A percentile compares a stretch with the other conserved stretches of the same genome.
These are phyloP conservation scores for Vairimorpha apis DNA, from an alignment of 371 early-diverging fungal genomes.

Conservation along the genomic window DNA sequence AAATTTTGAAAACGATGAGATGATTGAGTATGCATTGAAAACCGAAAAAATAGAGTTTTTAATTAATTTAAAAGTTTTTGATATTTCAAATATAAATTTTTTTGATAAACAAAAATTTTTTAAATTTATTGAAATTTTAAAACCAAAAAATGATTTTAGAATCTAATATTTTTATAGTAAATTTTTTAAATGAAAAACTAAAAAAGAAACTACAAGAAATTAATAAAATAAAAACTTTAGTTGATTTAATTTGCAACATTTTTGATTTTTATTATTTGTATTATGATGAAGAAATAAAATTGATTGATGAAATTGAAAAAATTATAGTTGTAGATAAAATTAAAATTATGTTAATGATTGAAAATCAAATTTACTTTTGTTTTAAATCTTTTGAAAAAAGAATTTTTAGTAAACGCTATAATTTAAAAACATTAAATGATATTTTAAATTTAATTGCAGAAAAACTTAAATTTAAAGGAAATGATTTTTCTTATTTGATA, in stretches of 20 bases:
- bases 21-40: conserved; percentile 35
- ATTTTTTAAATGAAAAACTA: conserved; percentile 38
- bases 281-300: conserved; percentile 19
- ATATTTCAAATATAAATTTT: background rate
- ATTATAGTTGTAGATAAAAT: background rate
- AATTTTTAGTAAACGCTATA: conserved; percentile 39
- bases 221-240: conserved; percentile 44
- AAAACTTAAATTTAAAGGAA: conserved; percentile 31
- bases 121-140: background rate
- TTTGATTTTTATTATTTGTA: conserved; percentile 44
- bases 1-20: conserved; percentile 1
- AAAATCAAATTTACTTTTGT: conserved; percentile 26
- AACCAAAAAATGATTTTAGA: background rate
- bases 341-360: conserved; percentile 22
- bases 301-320: conserved; percentile 16
- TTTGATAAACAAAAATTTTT: conserved; percentile 5
- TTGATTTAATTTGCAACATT: conserved; percentile 18
- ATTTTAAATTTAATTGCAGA: conserved; percentile 22
- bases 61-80: background rate
- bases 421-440: conserved; percentile 18
- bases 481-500: conserved; percentile 43
- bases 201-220: conserved; percentile 23
- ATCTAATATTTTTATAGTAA: background rate
- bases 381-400: conserved; percentile 42
- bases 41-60: conserved; percentile 43